Base-by-base conservation (phyloP, 2,329 filamentous ascomycete genomes). In the Aphanocladium album region DNA sequence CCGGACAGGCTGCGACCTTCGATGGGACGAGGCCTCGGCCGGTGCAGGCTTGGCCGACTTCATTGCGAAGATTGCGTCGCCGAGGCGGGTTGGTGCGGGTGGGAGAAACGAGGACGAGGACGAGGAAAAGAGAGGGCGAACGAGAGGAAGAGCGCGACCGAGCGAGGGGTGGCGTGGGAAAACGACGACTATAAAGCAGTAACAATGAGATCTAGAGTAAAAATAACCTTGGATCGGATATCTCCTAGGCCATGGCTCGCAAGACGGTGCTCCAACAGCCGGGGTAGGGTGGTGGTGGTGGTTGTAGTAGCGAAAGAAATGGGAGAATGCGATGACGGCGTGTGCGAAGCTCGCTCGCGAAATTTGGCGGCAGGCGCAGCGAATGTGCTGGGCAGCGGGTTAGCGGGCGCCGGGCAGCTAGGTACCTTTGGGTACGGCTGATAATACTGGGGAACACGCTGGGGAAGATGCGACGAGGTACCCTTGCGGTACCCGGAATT, bases 1-100 rank as follows among this genome's bases (percentile, higher is more conserved):
- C 64, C 85, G 85, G 67, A 84, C 78, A 52, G 85, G 86, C 69
- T 88, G 85, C 60, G 83, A 83, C 72, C 85, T 79, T 68, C 85
- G 82, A 74, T 77, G 80, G 63, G 83, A 81, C 62, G 75, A 69
- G 47, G 74, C 69, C 57, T 79, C 77, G 50, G 69, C 69, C 43
- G 76, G 71, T 60, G 76, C 69, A 27, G 76, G 73, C 67, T 83
- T 85, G 53, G 80, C 79, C 50, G 82, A 80, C 73, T 83, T 86
- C 83, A 86, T 86, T 43, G 68, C 73, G 64, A 64, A 54, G 16
- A 30, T 41, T 56, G 61, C 33, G 50, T 49, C 56, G 51, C 62
- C 33, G 51, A 35, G 49, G 54, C 53, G n/a, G n/a, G n/a, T n/a
- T 54, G 19, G 37, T 6, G 16, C 12, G 23, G 47, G 64, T 62